These are phyloP conservation scores for Tephrocybe sp. DNA, from an alignment of 768 basidiomycete genomes.

Conservation along the genomic window DNA sequence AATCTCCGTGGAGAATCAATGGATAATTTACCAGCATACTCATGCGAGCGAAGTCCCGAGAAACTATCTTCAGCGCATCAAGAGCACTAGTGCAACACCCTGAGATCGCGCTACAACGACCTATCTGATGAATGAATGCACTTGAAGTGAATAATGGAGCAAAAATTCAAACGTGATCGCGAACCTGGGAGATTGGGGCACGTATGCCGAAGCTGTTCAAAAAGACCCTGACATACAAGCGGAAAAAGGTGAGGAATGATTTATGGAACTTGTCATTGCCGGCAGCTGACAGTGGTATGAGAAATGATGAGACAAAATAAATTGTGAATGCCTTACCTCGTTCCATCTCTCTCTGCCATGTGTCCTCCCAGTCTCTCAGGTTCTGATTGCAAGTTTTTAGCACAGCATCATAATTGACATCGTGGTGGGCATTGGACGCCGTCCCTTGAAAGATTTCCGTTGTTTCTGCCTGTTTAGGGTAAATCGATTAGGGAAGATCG, in stretches of 20 bases:
- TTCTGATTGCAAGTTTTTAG: slow-evolving; percentile 73
- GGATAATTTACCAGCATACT: slow-evolving; percentile 62
- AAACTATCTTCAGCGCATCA: slow-evolving; percentile 68
- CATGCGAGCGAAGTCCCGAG: slow-evolving; percentile 71
- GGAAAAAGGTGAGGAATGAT: slow-evolving; percentile 74
- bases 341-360: slow-evolving; percentile 74
- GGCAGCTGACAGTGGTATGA: slow-evolving; percentile 42
- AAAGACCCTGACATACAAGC: slow-evolving; percentile 77
- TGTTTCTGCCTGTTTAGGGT: slow-evolving; percentile 66
- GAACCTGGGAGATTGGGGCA: slow-evolving; percentile 55
- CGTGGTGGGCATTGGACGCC: slow-evolving; percentile 45
- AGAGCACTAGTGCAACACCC: slow-evolving; percentile 76
- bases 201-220: slow-evolving; percentile 84
- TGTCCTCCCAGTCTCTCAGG: slow-evolving; percentile 69
- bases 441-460: slow-evolving; percentile 57
- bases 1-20: not conserved
- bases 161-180: slow-evolving; percentile 18
- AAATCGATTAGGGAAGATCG: slow-evolving; percentile 1
- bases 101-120: slow-evolving; percentile 58
- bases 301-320: not conserved
- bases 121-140: slow-evolving; percentile 37
- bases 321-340: slow-evolving; percentile 44
- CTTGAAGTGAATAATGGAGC: not conserved
- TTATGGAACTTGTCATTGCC: slow-evolving; percentile 79
- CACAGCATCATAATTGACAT: slow-evolving; percentile 73